A percentile compares a stretch with the other conserved stretches of the same genome.
Conservation (phyloP, 192 early-diverging fungal species). For the Entomortierella chlamydospora region DNA sequence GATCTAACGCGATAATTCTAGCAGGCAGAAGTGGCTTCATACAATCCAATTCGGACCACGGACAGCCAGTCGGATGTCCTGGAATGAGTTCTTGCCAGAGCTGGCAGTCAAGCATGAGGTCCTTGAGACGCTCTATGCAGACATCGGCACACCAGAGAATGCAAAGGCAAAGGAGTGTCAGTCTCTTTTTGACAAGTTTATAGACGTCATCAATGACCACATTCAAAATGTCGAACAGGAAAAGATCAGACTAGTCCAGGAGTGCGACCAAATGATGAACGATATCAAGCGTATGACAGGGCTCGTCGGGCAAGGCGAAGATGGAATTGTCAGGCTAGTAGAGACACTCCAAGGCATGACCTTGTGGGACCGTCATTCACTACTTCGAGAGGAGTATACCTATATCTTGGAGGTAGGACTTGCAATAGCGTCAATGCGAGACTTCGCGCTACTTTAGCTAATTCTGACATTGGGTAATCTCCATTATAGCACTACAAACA, state of each 20-base stretch:
- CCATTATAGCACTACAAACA: constrained; percentile 37
- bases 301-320: constrained; percentile 35
- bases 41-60: too few species aligned
- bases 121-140: constrained; percentile 31
- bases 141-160: constrained; percentile 36
- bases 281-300: constrained; percentile 26
- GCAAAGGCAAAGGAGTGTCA: constrained; percentile 25
- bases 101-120: constrained; percentile 46
- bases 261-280: constrained; percentile 24
- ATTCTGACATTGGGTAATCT: background rate
- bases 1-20: too few species aligned
- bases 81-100: constrained; percentile 48
- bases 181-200: constrained; percentile 34
- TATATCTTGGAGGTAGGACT: constrained; percentile 30
- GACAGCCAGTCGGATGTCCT: constrained; percentile 26
- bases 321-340: constrained; percentile 10
- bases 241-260: constrained; percentile 1
- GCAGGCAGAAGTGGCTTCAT: too few species aligned
- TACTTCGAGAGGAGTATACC: constrained; percentile 23
- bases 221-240: constrained; percentile 13
- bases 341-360: constrained; percentile 36
- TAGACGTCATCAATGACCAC: constrained; percentile 18
- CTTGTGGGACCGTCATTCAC: constrained; percentile 34
- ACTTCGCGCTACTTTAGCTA: background rate
- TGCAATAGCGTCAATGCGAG: too few species aligned